Percentiles rank a stretch among this genome's conserved stretches.
Evolutionary conservation across 371 early-diverging fungal genomes (phyloP).

Genomic region (Dinochytrium kinnereticum): DNA sequence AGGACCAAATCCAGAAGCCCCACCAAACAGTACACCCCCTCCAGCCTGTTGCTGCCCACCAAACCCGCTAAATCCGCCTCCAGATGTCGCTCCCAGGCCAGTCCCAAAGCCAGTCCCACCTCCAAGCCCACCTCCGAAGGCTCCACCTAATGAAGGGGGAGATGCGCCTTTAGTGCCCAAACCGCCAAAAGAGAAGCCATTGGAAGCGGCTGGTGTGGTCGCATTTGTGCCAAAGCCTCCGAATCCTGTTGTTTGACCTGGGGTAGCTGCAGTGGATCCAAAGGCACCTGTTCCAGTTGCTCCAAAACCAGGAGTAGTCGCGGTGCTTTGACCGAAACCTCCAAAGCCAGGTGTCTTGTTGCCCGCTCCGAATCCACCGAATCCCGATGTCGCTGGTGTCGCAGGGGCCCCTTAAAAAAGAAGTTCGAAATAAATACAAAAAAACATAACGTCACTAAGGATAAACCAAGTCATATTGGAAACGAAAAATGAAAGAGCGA

Average conservation of each 20-base stretch:
- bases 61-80: not conserved
- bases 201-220: not conserved
- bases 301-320: not conserved
- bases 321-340: not conserved
- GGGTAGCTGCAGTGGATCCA: not conserved
- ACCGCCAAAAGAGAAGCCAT: not conserved
- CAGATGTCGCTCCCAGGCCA: not conserved
- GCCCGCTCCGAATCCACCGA: not conserved
- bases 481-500: too few species aligned
- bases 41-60: not conserved
- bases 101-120: not conserved
- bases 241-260: not conserved
- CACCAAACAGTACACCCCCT: not conserved
- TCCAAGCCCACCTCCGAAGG: not conserved
- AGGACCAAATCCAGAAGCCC: not conserved
- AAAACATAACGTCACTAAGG: not conserved
- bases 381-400: slow-evolving; percentile 1
- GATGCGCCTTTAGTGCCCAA: not conserved
- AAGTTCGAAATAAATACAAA: not conserved
- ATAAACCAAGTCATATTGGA: too few species aligned
- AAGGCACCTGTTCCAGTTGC: not conserved
- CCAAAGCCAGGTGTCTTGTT: not conserved
- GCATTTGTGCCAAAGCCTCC: not conserved
- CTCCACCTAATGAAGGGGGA: not conserved
- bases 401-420: not conserved